Evolutionary conservation across 352 stramenopile species (phyloP).

Genomic region (Blastocystis sp.): DNA sequence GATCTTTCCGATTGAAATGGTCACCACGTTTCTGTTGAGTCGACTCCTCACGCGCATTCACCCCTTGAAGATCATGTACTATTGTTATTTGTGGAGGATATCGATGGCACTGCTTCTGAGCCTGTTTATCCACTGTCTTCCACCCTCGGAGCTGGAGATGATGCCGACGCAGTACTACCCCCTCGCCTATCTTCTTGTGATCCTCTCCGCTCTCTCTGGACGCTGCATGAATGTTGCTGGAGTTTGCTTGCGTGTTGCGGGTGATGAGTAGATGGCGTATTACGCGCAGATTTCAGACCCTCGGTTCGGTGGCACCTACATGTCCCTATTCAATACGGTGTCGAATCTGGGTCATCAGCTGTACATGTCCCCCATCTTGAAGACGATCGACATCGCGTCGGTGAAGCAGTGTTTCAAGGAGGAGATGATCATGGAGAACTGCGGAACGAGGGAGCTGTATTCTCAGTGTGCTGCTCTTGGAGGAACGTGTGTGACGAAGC

Average conservation of each 20-base stretch:
- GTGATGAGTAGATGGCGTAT: slow-evolving; percentile 82
- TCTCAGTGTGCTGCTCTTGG: slow-evolving; percentile 1
- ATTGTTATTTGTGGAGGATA: slow-evolving; percentile 21
- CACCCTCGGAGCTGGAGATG: slow-evolving; percentile 4
- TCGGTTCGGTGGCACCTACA: slow-evolving; percentile 87
- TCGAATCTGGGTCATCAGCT: slow-evolving; percentile 85
- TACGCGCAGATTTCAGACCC: slow-evolving; percentile 87
- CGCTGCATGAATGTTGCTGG: slow-evolving; percentile 47
- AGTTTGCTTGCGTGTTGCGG: neutral
- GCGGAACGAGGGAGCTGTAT: neutral
- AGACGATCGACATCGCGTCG: slow-evolving; percentile 26
- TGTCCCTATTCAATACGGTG: slow-evolving; percentile 89
- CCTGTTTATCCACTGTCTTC: slow-evolving; percentile 46
- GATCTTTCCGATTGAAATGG: slow-evolving; percentile 64
- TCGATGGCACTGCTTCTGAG: slow-evolving; percentile 21
- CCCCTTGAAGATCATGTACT: slow-evolving; percentile 51
- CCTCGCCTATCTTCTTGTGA: neutral
- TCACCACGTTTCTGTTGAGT: slow-evolving; percentile 20
- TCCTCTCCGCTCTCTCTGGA: neutral
- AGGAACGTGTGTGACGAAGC: slow-evolving; percentile 29
- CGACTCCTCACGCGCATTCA: neutral
- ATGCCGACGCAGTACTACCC: slow-evolving; percentile 39
- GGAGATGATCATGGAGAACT: slow-evolving; percentile 12
- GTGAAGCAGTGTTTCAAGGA: slow-evolving; percentile 42
- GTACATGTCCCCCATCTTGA: slow-evolving; percentile 59